Evolutionary conservation across 192 early-diverging fungal genomes (phyloP), one percentile per base, ranked within the genome.

Genomic region (Podila horticola): DNA sequence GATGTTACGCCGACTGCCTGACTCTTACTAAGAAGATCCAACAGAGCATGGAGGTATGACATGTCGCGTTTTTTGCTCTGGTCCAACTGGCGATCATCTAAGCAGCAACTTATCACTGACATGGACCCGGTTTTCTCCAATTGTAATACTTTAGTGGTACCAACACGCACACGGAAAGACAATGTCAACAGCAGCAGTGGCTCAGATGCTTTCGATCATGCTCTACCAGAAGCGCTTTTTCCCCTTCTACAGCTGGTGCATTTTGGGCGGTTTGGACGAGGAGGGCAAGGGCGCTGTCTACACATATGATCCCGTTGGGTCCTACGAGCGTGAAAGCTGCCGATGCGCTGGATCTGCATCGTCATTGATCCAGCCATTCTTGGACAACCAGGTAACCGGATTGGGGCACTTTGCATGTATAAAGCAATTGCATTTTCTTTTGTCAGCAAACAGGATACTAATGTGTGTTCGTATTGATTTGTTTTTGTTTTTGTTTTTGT

Each of bases 141-240:
- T 28, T 72, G 24, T 64, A 33, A 69, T 20, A 62, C 29, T n/a
- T 41, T 64, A 96, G 93, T 93, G 92, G 92, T 99, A 98, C 81
- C 88, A 88, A 66, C 93, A 96, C 83, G 89, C 94, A 38, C 97
- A 99, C 84, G 94, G 94, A 38, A 95, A 94, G 82, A 74, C 84
- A 49, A 99, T 99, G 93, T 89, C 90, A 55, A 87, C 88, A 1
- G 84, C 89, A 26, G 97, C 98, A 4, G 82, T 97, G 63, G 97
- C 97, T 9, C 98, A 98, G 85, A 91, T 98, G 94, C 87, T 99
- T 10, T 94, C 94, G 8, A 95, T 92, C 55, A 95, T 94, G 65
- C 85, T 99, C 38, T 99, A 99, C 79, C 85, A 85, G 49, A 94
- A 93, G 67, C 92, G 98, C 19, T 98, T 98, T 85, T 98, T 99